Evolutionary conservation across 148 eudicot genomes (phyloP), one percentile per base, ranked within the genome.

Genomic region (Fagopyrum homotropicum): DNA sequence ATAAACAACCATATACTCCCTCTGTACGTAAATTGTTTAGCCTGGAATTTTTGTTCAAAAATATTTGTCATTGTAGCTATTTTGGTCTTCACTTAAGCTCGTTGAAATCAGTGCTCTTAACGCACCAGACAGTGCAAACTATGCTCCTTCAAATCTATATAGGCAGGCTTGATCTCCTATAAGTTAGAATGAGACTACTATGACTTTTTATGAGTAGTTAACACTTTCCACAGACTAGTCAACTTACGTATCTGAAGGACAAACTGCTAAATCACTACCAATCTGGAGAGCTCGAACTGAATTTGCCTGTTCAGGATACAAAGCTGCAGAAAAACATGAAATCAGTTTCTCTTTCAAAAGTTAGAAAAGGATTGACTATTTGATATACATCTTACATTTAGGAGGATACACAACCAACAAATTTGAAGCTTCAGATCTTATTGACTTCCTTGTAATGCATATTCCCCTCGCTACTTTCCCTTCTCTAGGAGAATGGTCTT

Each of bases 401-500:
- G 98, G 98, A 82, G 97, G 98, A 78, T 60, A 86, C 64, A 94
- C 89, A 48, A 88, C 81, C 78, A 91, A 71, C 80, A 90, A 81
- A 82, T 84, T 94, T 35, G 89, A 82, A 52, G 72, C 82, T 82
- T 90, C 92, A 59, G 88, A 69, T 78, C 87, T 90, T 64, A 94
- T 73, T 15, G 96, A 83, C 71, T 77, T 82, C 12, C 79, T 85
- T 52, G 91, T 76, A 70, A 94, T 88, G 85, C 97, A 91, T 75
- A 93, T 86, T 72, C 87, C 97, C 82, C 96, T 88, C n/a, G 97
- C 96, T 72, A 94, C 88, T 81, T 85, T 91, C 54, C 77, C 79
- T 72, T 73, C 75, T 72, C 29, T 72, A 35, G 76, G 56, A 54
- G 60, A 72, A 61, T 75, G 74, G 78, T 75, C 78, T 71, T 49